phyloP scores from a whole-genome alignment of 1,284 basidiomycete species.

The Heterobasidion annosum region DNA sequence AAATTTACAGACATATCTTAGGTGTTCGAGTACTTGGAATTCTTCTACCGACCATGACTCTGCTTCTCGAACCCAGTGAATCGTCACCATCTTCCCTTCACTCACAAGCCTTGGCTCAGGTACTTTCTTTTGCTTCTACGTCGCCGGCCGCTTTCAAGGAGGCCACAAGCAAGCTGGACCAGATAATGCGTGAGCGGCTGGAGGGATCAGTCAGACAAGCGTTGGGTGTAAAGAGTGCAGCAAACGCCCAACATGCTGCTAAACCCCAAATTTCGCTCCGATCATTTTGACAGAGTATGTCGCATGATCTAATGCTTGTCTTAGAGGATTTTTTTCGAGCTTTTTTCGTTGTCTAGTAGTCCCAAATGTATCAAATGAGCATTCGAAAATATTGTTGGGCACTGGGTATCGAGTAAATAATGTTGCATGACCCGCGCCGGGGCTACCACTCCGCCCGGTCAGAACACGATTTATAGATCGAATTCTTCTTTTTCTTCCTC shows the following conservation, averaged over 20 bases:
- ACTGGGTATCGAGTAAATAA: too few relatives aligned
- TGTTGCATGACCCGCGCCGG: too few relatives aligned
- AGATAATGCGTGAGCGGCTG: constrained; percentile 30
- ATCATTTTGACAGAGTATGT: constrained; percentile 38
- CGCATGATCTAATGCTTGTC: too few relatives aligned
- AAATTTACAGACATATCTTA: constrained; percentile 17
- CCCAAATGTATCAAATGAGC: too few relatives aligned
- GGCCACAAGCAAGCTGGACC: constrained; percentile 16
- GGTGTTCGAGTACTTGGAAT: constrained; percentile 68
- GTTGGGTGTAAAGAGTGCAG: constrained; percentile 38
- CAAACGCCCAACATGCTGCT: constrained; percentile 21
- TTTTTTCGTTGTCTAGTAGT: too few relatives aligned
- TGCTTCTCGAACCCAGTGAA: constrained; percentile 58
- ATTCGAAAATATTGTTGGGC: too few relatives aligned
- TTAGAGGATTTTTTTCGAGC: too few relatives aligned
- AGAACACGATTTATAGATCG: too few relatives aligned
- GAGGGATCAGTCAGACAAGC: constrained; percentile 77
- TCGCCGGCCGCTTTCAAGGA: background rate
- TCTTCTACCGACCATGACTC: constrained; percentile 70
- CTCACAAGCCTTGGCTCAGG: background rate
- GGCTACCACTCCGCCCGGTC: too few relatives aligned
- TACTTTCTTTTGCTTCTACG: background rate
- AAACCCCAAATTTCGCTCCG: constrained; percentile 78
- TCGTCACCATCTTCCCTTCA: constrained; percentile 78
- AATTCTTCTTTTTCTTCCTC: too few relatives aligned